Base-by-base conservation (phyloP, 345 rosid species). In the Arabis hirsuta region DNA sequence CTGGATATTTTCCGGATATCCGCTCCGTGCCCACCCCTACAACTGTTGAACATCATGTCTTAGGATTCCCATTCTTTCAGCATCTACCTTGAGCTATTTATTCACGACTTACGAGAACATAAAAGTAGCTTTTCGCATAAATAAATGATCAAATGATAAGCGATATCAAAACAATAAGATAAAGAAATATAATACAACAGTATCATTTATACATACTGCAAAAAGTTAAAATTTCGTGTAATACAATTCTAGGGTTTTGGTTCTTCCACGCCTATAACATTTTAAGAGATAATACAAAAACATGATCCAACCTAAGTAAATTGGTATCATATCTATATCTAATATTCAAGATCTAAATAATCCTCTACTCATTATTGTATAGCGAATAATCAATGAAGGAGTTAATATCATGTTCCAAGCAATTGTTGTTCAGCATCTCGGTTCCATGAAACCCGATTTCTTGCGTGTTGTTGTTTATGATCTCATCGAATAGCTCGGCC, bases 21-120 rank as follows among this genome's bases (percentile, higher is more conserved):
- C n/a, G n/a, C n/a, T n/a, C n/a, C n/a, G n/a, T n/a, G n/a, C n/a
- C n/a, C n/a, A n/a, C n/a, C n/a, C n/a, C n/a, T n/a, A 22, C 24
- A 22, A 22, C 0, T 22, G 24, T 22, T 1, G 9, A 7, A 55
- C 11, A 55, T 47, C 56, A 58, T 58, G 73, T 65, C 59, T 27
- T 65, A 57, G 67, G 72, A 73, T 73, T 66, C 72, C 53, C 72
- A 56, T 73, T 20, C 14, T 57, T 57, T 73, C 78, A 46, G 51
- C 77, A 19, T 74, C 61, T 53, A 66, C 67, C 47, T 20, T 48
- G 43, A 54, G 20, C 39, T 65, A n/a, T 64, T 43, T 73, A 46
- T 38, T 65, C 56, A 65, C 19, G 59, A 42, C 27, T 73, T 20
- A 47, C 38, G 55, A 66, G 55, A 32, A 2, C 26, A 42, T 16